Conservation (phyloP, 116 monocot species). For the Phalaenopsis hybrid region DNA sequence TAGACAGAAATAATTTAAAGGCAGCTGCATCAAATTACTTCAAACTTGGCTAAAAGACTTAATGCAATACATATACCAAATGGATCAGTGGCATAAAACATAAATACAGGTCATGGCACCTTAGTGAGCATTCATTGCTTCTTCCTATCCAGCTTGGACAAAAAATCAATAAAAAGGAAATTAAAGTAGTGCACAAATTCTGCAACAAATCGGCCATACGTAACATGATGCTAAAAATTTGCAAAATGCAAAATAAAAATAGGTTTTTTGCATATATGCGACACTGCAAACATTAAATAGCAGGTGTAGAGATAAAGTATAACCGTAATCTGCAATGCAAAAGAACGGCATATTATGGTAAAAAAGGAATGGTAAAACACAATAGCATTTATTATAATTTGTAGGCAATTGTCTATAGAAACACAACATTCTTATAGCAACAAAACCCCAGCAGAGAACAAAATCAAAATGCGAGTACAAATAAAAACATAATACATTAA, state of each 20-base stretch:
- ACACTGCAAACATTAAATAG: not conserved
- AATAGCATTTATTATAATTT: not conserved
- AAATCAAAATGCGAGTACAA: not conserved
- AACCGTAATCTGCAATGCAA: not conserved
- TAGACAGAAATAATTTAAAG: not conserved
- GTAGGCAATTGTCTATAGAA: not conserved
- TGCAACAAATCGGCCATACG: not conserved
- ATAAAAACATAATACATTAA: slow-evolving; percentile 1
- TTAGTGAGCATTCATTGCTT: not conserved
- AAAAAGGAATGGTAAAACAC: not conserved
- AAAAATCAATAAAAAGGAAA: not conserved
- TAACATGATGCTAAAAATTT: not conserved
- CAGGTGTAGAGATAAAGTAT: not conserved
- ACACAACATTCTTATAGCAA: not conserved
- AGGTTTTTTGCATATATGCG: not conserved
- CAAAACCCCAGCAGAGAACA: not conserved
- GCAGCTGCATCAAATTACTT: not conserved
- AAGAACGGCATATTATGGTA: not conserved
- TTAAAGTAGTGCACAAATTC: not conserved
- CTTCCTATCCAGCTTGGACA: not conserved
- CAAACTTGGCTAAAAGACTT: not conserved
- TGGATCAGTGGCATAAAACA: not conserved
- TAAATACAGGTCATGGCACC: not conserved
- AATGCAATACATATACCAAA: not conserved
- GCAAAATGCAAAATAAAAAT: not conserved